These are phyloP conservation scores for Heliosperma pusillum DNA, from an alignment of 148 eudicot genomes.

Conservation along the genomic window DNA sequence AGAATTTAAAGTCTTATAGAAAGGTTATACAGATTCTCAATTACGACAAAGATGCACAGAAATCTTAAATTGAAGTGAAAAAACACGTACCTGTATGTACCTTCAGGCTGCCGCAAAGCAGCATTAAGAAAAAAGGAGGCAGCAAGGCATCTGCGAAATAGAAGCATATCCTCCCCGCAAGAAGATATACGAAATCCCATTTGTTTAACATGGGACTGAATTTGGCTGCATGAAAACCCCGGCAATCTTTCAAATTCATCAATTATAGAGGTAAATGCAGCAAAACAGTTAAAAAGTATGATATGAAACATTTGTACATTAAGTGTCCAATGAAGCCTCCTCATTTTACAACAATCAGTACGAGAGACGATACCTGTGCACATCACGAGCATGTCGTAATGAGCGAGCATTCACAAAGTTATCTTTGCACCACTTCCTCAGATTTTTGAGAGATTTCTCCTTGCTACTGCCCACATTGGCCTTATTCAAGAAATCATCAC, in stretches of 20 bases:
- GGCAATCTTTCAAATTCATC: conserved; percentile 4
- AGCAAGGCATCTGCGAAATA: conserved; percentile 78
- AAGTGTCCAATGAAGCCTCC: background rate
- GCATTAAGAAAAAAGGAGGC: conserved; percentile 90
- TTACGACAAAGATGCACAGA: background rate
- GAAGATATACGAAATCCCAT: conserved; percentile 78
- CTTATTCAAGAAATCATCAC: conserved; percentile 66
- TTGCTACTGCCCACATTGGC: conserved; percentile 37
- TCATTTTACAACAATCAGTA: background rate
- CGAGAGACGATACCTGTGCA: conserved; percentile 56
- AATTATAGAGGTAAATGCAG: background rate
- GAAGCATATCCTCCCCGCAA: conserved; percentile 83
- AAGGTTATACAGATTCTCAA: background rate
- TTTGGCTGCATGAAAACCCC: conserved; percentile 57
- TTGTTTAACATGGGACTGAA: conserved; percentile 63
- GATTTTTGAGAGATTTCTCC: conserved; percentile 62
- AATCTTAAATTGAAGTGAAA: background rate
- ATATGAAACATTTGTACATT: background rate
- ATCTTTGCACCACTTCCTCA: conserved; percentile 87
- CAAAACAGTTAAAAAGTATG: background rate
- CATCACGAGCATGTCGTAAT: conserved; percentile 78
- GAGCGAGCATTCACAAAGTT: conserved; percentile 85
- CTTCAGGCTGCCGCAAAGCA: conserved; percentile 82
- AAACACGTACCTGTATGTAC: conserved; percentile 66
- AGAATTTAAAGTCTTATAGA: background rate